Evolutionary conservation across 352 stramenopile genomes (phyloP).

Genomic region (Peronospora belbahrii): DNA sequence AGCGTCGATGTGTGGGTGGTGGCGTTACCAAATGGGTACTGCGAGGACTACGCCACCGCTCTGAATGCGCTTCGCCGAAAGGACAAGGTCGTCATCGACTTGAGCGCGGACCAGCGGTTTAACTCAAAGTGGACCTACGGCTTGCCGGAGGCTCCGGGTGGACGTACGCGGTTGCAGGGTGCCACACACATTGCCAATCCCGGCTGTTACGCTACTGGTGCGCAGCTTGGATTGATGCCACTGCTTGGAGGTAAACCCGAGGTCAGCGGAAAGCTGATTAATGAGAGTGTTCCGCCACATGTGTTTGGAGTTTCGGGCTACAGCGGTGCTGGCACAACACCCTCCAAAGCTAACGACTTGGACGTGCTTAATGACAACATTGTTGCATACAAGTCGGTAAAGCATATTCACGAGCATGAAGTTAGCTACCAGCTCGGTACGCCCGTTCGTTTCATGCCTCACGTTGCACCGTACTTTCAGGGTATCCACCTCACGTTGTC

Average conservation of each 20-base stretch:
- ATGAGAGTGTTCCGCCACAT: slow-evolving; percentile 59
- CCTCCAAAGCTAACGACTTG: slow-evolving; percentile 78
- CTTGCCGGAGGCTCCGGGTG: slow-evolving; percentile 63
- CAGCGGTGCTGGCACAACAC: slow-evolving; percentile 75
- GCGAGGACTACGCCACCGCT: slow-evolving; percentile 66
- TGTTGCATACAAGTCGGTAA: slow-evolving; percentile 86
- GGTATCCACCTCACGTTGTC: slow-evolving; percentile 90
- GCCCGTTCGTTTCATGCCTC: slow-evolving; percentile 88
- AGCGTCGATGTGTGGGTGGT: slow-evolving; percentile 84
- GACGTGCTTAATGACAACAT: slow-evolving; percentile 80
- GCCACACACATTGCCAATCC: slow-evolving; percentile 85
- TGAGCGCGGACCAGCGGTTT: slow-evolving; percentile 86
- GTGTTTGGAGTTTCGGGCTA: slow-evolving; percentile 87
- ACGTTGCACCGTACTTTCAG: slow-evolving; percentile 90
- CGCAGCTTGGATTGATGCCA: slow-evolving; percentile 72
- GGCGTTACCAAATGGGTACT: slow-evolving; percentile 82
- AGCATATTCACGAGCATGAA: slow-evolving; percentile 87
- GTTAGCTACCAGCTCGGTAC: slow-evolving; percentile 78
- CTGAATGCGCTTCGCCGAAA: slow-evolving; percentile 59
- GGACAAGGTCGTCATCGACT: slow-evolving; percentile 79
- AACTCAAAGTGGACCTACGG: slow-evolving; percentile 83
- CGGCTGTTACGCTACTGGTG: slow-evolving; percentile 81
- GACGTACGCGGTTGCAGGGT: slow-evolving; percentile 43
- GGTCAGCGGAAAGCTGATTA: slow-evolving; percentile 43
- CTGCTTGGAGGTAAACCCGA: slow-evolving; percentile 61